Base-by-base conservation (phyloP, 106 monocot species). In the Dendrobium catenatum region DNA sequence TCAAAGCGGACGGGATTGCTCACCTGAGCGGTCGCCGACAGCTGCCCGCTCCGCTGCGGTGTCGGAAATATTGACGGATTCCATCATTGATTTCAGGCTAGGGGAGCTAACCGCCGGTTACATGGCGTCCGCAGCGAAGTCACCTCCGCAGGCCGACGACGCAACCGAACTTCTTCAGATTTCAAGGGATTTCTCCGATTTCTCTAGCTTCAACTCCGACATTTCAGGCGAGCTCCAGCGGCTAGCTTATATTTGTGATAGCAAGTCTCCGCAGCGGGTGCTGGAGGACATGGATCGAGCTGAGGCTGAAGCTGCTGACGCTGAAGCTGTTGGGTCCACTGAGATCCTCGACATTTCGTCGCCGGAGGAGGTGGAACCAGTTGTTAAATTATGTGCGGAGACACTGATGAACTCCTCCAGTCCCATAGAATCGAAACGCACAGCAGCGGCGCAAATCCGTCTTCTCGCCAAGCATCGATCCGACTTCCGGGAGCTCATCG, bases 51-150 rank as follows among this genome's bases (percentile, higher is more conserved):
- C 83, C 1, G 46, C 41, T 44, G 51, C 77, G 9, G 41, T 79
- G 79, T 85, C 88, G 0, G 88, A 89, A 37, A 75, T 77, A 54
- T 83, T 91, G 43, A 77, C 91, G 24, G 95, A 96, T 81, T 96
- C 95, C 40, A 81, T 87, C 19, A 83, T 96, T 33, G 96, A 96
- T 80, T 83, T 89, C 82, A 79, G 81, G 7, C 91, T 96, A 44
- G 79, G 72, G 2, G 85, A 93, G 79, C 92, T 93, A 37, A 78
- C 86, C 19, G 78, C 48, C n/a, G 66, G 58, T 42, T 55, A 68
- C 68, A 40, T 47, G 22, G 74, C 72, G 31, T 78, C 79, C 27
- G 19, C 77, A 77, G 33, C 5, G 19, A 29, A 73, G 1, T 22
- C 85, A 67, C 2, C 11, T 18, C 4, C 24, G 24, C 26, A 5